Conservation (phyloP, 2,329 filamentous ascomycete species). For the Periglandula ipomoeae region DNA sequence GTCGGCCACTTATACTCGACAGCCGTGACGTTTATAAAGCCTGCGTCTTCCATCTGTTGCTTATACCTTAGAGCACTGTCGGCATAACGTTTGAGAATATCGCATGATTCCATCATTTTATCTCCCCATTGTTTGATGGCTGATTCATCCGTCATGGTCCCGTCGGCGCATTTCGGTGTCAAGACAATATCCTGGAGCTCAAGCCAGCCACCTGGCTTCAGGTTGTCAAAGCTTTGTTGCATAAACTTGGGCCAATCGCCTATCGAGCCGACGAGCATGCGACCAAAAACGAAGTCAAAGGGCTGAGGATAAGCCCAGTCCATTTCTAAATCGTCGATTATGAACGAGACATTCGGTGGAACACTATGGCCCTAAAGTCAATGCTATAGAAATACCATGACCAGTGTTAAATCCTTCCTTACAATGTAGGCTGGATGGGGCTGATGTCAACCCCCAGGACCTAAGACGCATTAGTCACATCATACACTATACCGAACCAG, state of each 20-base stretch:
- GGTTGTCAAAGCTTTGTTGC: conserved; percentile 24
- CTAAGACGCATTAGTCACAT: conserved; percentile 5
- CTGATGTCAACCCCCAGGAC: conserved; percentile 33
- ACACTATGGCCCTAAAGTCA: conserved; percentile 22
- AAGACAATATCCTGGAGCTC: conserved; percentile 34
- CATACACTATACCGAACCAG: not conserved
- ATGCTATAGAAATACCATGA: conserved; percentile 2
- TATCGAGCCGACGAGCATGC: conserved; percentile 29
- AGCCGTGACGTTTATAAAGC: conserved; percentile 43
- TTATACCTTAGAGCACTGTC: conserved; percentile 20
- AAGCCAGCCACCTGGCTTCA: conserved; percentile 35
- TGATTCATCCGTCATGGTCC: conserved; percentile 21
- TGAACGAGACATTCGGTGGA: conserved; percentile 40
- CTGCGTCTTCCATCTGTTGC: conserved; percentile 36
- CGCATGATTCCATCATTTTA: conserved; percentile 21
- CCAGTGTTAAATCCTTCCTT: not conserved
- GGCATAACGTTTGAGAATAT: conserved; percentile 20
- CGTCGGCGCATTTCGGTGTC: conserved; percentile 31
- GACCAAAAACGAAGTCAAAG: conserved; percentile 33
- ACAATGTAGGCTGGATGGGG: conserved; percentile 31
- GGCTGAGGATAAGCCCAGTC: conserved; percentile 28
- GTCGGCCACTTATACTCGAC: conserved; percentile 39
- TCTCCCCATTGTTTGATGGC: conserved; percentile 19
- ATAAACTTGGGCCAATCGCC: conserved; percentile 27
- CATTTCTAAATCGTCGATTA: conserved; percentile 33